These are phyloP conservation scores for Cyanidiococcus yangmingshanensis DNA, from an alignment of 23 red algal genomes.

Conservation along the genomic window DNA sequence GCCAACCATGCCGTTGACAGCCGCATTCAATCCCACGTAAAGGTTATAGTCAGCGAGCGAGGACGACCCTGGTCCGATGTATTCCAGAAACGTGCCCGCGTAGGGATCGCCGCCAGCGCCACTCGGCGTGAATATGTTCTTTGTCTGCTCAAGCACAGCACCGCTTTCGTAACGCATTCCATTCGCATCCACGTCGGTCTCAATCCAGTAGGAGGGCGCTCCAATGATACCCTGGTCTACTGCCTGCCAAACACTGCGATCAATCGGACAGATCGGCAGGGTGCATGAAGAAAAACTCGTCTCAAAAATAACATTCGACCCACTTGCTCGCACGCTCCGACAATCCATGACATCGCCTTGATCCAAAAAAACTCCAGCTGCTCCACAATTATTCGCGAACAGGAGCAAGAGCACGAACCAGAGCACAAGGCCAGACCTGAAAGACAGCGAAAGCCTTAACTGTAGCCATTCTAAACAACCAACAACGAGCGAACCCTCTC, in stretches of 20 bases:
- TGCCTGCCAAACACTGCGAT: background rate
- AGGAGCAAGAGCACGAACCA: no score
- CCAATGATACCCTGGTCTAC: background rate
- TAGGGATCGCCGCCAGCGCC: slow-evolving; percentile 1
- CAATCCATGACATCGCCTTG: no score
- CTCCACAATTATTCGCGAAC: no score
- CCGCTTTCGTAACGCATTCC: slow-evolving; percentile 7
- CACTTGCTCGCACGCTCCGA: background rate
- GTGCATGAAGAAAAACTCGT: background rate
- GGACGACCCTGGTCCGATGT: background rate
- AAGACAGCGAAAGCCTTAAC: no score
- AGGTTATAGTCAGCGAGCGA: background rate
- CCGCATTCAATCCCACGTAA: background rate
- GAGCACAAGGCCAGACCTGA: no score
- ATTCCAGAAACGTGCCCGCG: slow-evolving; percentile 9
- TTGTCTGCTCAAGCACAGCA: background rate
- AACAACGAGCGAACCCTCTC: no score
- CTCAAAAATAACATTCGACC: background rate
- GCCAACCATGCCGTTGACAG: background rate
- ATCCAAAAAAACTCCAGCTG: no score
- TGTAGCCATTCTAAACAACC: no score
- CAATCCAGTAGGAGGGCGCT: slow-evolving; percentile 17
- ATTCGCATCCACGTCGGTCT: slow-evolving; percentile 1
- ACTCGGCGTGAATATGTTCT: background rate
- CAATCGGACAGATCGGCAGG: background rate